A percentile compares a stretch with the other conserved stretches of the same genome.
phyloP scores from a whole-genome alignment of 345 rosid species.

The Hypericum perforatum region DNA sequence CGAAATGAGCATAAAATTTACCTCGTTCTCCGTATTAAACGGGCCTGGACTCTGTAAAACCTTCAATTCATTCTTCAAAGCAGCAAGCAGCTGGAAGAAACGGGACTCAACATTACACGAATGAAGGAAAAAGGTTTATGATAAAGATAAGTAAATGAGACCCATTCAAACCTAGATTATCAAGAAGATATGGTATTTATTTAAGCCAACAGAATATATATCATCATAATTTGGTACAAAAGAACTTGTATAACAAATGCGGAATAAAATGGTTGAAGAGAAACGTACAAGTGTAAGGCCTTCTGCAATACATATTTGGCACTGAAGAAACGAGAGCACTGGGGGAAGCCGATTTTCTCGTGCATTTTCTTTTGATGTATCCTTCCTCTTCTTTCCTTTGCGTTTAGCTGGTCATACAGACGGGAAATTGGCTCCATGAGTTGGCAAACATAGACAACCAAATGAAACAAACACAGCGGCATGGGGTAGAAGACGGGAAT shows the following conservation, averaged over 20 bases:
- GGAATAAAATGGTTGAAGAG: neutral
- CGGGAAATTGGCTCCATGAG: slow-evolving; percentile 2
- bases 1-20: slow-evolving; percentile 7
- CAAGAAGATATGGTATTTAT: too few species aligned
- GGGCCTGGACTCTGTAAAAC: slow-evolving; percentile 49
- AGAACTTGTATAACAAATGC: neutral
- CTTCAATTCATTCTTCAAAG: slow-evolving; percentile 67
- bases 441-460: neutral
- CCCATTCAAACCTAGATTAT: too few species aligned
- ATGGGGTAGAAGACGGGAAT: too few species aligned
- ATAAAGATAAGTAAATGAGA: neutral
- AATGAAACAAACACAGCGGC: neutral
- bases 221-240: too few species aligned
- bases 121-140: slow-evolving; percentile 2
- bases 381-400: slow-evolving; percentile 74
- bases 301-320: slow-evolving; percentile 77
- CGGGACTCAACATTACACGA: slow-evolving; percentile 3
- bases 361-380: slow-evolving; percentile 46
- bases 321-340: slow-evolving; percentile 61
- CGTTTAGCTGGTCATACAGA: slow-evolving; percentile 45
- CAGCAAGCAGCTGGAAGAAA: slow-evolving; percentile 65
- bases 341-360: slow-evolving; percentile 65
- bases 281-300: slow-evolving; percentile 71
- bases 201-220: too few species aligned
- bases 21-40: slow-evolving; percentile 81